Evolutionary conservation across 1,139 yeast species (phyloP).

Genomic region (Suhomyces maxii): DNA sequence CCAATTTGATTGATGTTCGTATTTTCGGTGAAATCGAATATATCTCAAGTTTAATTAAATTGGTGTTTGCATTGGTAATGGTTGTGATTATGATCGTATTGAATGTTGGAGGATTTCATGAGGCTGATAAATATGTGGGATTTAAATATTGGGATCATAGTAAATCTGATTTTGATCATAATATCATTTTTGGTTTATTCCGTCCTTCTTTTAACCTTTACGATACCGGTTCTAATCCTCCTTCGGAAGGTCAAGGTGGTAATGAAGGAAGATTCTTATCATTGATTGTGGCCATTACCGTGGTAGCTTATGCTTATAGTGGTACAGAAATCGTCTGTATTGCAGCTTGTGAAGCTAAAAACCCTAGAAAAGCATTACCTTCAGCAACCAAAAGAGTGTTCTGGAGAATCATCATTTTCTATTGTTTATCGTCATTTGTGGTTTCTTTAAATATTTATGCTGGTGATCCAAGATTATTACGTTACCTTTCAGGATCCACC

Average conservation of each 20-base stretch:
- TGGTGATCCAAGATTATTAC: conserved; percentile 69
- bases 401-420: conserved; percentile 68
- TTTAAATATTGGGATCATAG: conserved; percentile 63
- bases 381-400: conserved; percentile 75
- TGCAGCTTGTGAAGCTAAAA: conserved; percentile 83
- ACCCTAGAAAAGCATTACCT: conserved; percentile 77
- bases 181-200: conserved; percentile 67
- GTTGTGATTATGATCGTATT: conserved; percentile 65
- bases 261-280: conserved; percentile 64
- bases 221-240: conserved; percentile 50
- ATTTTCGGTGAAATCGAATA: conserved; percentile 78
- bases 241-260: conserved; percentile 58
- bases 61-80: conserved; percentile 54
- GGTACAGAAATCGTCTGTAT: conserved; percentile 84
- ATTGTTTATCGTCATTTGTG: conserved; percentile 67
- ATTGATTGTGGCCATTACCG: conserved; percentile 59
- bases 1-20: conserved; percentile 66
- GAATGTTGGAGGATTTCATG: conserved; percentile 54
- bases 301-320: conserved; percentile 71
- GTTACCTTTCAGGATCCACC: conserved; percentile 46
- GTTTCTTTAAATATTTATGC: conserved; percentile 72
- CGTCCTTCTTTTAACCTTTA: conserved; percentile 64
- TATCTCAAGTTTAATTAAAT: conserved; percentile 57
- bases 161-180: conserved; percentile 49
- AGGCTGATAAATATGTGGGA: conserved; percentile 47